Base-by-base conservation (phyloP, 352 stramenopile species). In the Elongisporangium undulatum region DNA sequence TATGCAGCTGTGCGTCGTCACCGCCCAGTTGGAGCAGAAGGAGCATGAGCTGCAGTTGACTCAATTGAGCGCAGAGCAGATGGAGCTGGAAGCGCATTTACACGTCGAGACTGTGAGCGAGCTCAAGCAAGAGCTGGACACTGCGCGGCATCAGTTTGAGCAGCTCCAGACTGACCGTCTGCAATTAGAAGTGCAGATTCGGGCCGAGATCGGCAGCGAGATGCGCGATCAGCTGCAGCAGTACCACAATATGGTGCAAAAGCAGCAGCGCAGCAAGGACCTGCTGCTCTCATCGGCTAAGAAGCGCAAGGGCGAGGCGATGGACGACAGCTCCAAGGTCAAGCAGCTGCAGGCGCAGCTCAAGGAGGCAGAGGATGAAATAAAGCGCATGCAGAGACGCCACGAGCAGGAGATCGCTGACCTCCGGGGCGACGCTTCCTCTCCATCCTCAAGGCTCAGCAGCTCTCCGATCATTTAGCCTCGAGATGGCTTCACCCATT, bases 281-380 rank as follows among this genome's bases (percentile, higher is more conserved):
- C 56, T 80, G 3, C 38, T 73, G 4, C 66, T 67, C 9, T 79
- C 72, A 20, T 67, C 67, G 26, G 55, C 65, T 20, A 81, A 81
- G 56, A 69, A 71, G 50, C 68, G 71, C 5, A 67, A 79, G 58
- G 67, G 67, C n/a, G 62, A 71, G 50, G 71, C 72, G 9, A 64
- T 59, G 8, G 66, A 84, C 51, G 79, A 92, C 61, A 77, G 34
- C 10, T 45, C 34, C 34, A 45, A 45, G 12, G 34, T 67, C 24
- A 63, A 82, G 17, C 70, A 69, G 29, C 68, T 95, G 53, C 77
- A 83, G 22, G 52, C 75, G 1, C 77, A 90, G 61, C 67, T 90
- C 4, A 67, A 58, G 22, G 85, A 94, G 57, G 90, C 82, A 24
- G 85, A 94, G 58, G 85, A 94, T n/a, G 85, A 94, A 66, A 94